Base-by-base conservation (phyloP, 192 early-diverging fungal species). In the Helicostylum pulchrum region DNA sequence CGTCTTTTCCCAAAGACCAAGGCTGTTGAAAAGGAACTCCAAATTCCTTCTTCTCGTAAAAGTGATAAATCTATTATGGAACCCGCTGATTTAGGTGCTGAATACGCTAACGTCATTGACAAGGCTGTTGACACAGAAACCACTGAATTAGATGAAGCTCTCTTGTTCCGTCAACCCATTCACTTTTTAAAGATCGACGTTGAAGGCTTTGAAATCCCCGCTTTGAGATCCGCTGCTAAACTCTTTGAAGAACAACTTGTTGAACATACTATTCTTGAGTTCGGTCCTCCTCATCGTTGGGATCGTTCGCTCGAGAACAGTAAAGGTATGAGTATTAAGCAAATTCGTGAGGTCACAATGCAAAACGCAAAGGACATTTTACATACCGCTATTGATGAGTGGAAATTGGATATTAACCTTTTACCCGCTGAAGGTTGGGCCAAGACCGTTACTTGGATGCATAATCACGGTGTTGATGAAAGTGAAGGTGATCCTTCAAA, bases 141-240 rank as follows among this genome's bases (percentile, higher is more conserved):
- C 4, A 6, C 34, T 1, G 7, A 42, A 14, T 17, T 56, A 11
- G 39, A 32, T 32, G 46, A 72, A 19, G 2, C 45, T 11, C 30
- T 72, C 6, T 19, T 61, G 17, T 61, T 68, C 17, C 46, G 57
- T 15, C 43, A 67, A 19, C 72, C 66, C 5, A 74, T 74, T 49
- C 72, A 74, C 62, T 74, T 74, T 52, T 55, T 74, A 15, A 74
- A 74, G 61, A 68, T 74, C 20, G 72, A 74, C 53, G 72, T 74
- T 14, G 72, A 74, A 55, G 72, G 72, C 3, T 74, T 74, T 48
- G 72, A 74, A 39, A 44, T 74, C n/a, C 61, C 34, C 19, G 66
- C 72, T 14, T 47, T 74, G 3, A 55, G 68, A 26, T 68, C 66
- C 7, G 72, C 72, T 9, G 45, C 53, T 31, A 36, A 31, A n/a